Evolutionary conservation across 768 basidiomycete genomes (phyloP).

Genomic region (Kwoniella dejecticola): DNA sequence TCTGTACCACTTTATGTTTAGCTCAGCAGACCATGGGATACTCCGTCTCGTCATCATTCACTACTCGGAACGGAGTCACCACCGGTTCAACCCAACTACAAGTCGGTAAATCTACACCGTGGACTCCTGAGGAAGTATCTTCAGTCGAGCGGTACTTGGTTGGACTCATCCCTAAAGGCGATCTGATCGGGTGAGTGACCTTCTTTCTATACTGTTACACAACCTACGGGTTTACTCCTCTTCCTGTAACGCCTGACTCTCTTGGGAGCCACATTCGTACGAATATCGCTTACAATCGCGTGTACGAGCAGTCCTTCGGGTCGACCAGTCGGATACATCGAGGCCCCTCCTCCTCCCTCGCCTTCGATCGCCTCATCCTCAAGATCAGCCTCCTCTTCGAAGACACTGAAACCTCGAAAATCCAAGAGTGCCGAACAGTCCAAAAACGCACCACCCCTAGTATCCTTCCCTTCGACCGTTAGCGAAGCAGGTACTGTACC

Average conservation of each 20-base stretch:
- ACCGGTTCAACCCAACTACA: slow-evolving; percentile 3
- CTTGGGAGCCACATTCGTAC: too few relatives aligned
- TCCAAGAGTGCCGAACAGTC: too few relatives aligned
- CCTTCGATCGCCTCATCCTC: not conserved
- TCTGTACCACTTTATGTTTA: too few relatives aligned
- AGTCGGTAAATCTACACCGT: slow-evolving; percentile 15
- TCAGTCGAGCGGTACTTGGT: slow-evolving; percentile 10
- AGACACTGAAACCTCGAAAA: not conserved
- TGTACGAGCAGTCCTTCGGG: not conserved
- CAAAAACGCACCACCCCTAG: not conserved
- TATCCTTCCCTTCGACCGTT: slow-evolving; percentile 5
- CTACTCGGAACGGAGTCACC: slow-evolving; percentile 9
- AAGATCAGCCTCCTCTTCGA: not conserved
- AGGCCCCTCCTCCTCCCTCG: not conserved
- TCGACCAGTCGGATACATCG: slow-evolving; percentile 4
- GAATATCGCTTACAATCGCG: too few relatives aligned
- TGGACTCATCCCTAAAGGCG: not conserved
- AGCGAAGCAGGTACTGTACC: slow-evolving; percentile 10
- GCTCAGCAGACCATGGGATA: slow-evolving; percentile 10
- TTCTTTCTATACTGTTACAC: not conserved
- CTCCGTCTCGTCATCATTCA: slow-evolving; percentile 6
- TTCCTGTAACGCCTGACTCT: too few relatives aligned
- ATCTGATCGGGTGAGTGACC: slow-evolving; percentile 8
- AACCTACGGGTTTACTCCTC: too few relatives aligned
- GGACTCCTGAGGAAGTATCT: slow-evolving; percentile 1